phyloP scores from a whole-genome alignment of 768 basidiomycete species.

The Mycena rosella region DNA sequence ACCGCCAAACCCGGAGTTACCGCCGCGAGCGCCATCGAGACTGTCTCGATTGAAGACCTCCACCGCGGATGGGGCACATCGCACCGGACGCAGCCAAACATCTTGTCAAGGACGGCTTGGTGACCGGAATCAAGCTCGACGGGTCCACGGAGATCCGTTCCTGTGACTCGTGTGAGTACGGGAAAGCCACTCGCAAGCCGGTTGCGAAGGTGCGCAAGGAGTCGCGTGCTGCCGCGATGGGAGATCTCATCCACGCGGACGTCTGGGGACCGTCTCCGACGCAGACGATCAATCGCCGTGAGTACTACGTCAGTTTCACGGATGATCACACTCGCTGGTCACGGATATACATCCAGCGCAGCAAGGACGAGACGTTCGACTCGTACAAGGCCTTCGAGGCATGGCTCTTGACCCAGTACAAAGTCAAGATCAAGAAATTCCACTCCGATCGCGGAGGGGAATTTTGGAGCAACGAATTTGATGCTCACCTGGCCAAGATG shows the following conservation, averaged over 20 bases:
- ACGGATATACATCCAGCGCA: conserved; percentile 2
- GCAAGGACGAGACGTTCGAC: conserved; percentile 6
- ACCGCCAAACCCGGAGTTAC: no score
- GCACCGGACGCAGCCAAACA: no score
- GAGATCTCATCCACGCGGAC: conserved; percentile 46
- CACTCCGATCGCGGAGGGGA: not conserved
- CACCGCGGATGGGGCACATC: no score
- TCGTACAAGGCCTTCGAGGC: conserved; percentile 43
- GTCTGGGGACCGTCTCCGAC: no score
- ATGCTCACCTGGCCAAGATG: no score
- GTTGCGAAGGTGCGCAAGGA: conserved; percentile 42
- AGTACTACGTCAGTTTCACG: not conserved
- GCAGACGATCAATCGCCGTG: no score
- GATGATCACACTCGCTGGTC: conserved; percentile 14
- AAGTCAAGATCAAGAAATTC: conserved; percentile 35
- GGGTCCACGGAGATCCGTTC: conserved; percentile 34
- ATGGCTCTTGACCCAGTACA: conserved; percentile 42
- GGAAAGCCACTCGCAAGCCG: conserved; percentile 43
- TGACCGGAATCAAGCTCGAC: conserved; percentile 45
- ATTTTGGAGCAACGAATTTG: no score
- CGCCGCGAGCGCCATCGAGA: no score
- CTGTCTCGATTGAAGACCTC: no score
- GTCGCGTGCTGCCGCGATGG: conserved; percentile 36
- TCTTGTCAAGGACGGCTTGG: conserved; percentile 9
- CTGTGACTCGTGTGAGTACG: conserved; percentile 46